A percentile compares a stretch with the other conserved stretches of the same genome.
Conservation (phyloP, 192 early-diverging fungal species). For the Coemansia javaensis region DNA sequence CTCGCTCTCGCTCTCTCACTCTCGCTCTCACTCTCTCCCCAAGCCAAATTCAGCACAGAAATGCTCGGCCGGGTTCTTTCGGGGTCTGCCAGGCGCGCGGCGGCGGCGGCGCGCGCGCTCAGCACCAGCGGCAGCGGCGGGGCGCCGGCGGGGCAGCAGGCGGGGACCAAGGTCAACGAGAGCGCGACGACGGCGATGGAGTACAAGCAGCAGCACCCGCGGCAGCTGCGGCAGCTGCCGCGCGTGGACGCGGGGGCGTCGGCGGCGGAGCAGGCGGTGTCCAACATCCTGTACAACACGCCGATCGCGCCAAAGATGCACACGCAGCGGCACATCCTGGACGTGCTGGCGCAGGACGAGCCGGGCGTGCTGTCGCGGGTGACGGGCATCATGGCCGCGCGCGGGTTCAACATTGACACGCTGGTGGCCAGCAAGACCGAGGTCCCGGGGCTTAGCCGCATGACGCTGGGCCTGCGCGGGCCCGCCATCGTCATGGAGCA, state of each 20-base stretch:
- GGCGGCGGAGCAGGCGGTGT: constrained; percentile 89
- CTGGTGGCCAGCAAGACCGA: constrained; percentile 95
- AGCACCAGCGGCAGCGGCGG: constrained; percentile 12
- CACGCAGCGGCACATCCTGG: constrained; percentile 73
- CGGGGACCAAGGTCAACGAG: constrained; percentile 38
- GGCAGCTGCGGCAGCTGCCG: constrained; percentile 43
- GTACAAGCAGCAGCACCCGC: constrained; percentile 52
- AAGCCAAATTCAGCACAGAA: too few species aligned
- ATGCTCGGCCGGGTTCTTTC: too few species aligned
- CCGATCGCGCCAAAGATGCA: constrained; percentile 68
- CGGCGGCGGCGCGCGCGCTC: constrained; percentile 14
- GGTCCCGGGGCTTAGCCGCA: constrained; percentile 84
- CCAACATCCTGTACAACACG: constrained; percentile 95
- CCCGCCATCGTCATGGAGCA: constrained; percentile 81
- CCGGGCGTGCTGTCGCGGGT: constrained; percentile 79
- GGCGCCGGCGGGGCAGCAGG: constrained; percentile 1
- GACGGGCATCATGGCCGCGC: constrained; percentile 84
- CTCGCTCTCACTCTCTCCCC: too few species aligned
- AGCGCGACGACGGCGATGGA: constrained; percentile 47
- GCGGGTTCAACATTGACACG: constrained; percentile 97
- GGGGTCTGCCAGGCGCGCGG: too few species aligned
- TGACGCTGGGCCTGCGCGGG: constrained; percentile 94
- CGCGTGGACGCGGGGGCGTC: constrained; percentile 52
- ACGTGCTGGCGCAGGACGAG: constrained; percentile 91
- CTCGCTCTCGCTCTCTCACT: too few species aligned